Evolutionary conservation across 2,329 filamentous ascomycete genomes (phyloP).

Genomic region (Gnomoniopsis smithogilvyi): DNA sequence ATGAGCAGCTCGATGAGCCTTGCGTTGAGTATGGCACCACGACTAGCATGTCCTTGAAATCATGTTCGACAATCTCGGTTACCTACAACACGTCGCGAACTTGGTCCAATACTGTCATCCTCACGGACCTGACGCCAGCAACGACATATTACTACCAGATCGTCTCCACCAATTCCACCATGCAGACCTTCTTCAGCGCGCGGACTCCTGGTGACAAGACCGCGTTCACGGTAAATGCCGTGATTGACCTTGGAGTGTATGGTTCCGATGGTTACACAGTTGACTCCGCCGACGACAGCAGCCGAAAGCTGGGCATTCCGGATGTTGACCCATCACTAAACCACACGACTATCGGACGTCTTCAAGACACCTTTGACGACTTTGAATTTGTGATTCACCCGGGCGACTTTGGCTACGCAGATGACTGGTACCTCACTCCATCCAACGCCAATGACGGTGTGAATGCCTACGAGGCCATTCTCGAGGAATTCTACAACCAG

Average conservation of each 20-base stretch:
- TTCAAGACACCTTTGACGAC: conserved; percentile 48
- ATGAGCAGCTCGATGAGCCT: conserved; percentile 6
- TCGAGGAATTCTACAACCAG: conserved; percentile 55
- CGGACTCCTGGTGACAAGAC: conserved; percentile 51
- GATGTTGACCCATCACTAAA: conserved; percentile 48
- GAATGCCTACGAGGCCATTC: conserved; percentile 53
- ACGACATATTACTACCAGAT: conserved; percentile 62
- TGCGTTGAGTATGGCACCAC: conserved; percentile 18
- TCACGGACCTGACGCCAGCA: conserved; percentile 38
- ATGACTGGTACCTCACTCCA: conserved; percentile 49
- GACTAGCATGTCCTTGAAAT: neutral
- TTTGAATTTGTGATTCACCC: conserved; percentile 55
- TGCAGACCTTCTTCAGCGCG: conserved; percentile 52
- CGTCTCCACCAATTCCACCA: conserved; percentile 50
- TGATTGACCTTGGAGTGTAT: conserved; percentile 55
- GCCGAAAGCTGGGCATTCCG: conserved; percentile 48
- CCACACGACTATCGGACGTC: conserved; percentile 55
- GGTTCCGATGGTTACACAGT: conserved; percentile 51
- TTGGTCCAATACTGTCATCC: conserved; percentile 17
- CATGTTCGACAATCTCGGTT: conserved; percentile 14
- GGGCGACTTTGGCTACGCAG: conserved; percentile 56
- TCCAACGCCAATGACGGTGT: conserved; percentile 45
- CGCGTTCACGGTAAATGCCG: conserved; percentile 48
- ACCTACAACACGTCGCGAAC: conserved; percentile 18
- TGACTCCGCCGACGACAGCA: conserved; percentile 29